A percentile compares a stretch with the other conserved stretches of the same genome.
phyloP scores from a whole-genome alignment of 2,329 filamentous ascomycete species.

The Fusarium illudens region DNA sequence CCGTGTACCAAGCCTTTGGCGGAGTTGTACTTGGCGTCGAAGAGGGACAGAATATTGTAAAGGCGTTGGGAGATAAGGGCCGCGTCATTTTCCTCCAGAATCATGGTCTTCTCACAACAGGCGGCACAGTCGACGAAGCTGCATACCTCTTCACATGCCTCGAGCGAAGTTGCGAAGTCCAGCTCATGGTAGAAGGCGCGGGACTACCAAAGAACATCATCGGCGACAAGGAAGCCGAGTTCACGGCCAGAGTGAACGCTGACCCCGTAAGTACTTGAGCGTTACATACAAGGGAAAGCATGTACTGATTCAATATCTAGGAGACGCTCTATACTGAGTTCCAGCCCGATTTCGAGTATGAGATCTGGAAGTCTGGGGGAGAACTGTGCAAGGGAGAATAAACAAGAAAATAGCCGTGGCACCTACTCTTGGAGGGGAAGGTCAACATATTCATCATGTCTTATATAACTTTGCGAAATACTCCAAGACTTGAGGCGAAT shows the following conservation, averaged over 20 bases:
- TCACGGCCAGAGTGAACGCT: constrained; percentile 45
- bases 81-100: constrained; percentile 67
- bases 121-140: constrained; percentile 70
- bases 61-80: constrained; percentile 60
- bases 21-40: constrained; percentile 67
- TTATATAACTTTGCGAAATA: background rate
- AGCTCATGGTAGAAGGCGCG: constrained; percentile 42
- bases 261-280: constrained; percentile 30
- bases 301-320: background rate
- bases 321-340: constrained; percentile 44
- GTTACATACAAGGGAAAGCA: background rate
- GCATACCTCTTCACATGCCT: constrained; percentile 64
- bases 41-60: constrained; percentile 66
- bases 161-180: constrained; percentile 44
- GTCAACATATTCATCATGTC: background rate
- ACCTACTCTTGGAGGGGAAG: background rate
- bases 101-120: constrained; percentile 70
- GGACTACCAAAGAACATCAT: constrained; percentile 43
- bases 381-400: constrained; percentile 29
- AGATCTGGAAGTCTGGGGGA: constrained; percentile 41
- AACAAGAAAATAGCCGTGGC: background rate
- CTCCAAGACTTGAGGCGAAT: too few species aligned
- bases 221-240: constrained; percentile 49
- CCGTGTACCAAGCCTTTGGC: constrained; percentile 67
- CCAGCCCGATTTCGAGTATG: constrained; percentile 44